A percentile compares a stretch with the other conserved stretches of the same genome.
Evolutionary conservation across 208 protist genomes (phyloP).

Genomic region (Wallacemonas sp.): DNA sequence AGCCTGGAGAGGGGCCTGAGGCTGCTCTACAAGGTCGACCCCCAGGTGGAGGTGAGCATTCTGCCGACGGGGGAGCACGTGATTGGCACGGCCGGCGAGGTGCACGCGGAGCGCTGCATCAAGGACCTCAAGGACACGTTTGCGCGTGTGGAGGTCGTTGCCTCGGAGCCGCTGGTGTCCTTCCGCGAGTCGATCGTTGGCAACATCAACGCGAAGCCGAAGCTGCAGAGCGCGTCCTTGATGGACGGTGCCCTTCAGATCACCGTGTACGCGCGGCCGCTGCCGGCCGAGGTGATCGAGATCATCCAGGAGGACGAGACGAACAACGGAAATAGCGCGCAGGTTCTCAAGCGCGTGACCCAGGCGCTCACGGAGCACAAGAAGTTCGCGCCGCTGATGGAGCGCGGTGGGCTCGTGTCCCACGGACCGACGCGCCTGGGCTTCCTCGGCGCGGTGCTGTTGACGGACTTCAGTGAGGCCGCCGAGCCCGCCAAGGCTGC

Average conservation of each 20-base stretch:
- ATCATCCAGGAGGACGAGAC: constrained; percentile 70
- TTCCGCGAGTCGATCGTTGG: constrained; percentile 85
- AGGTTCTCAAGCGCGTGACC: constrained; percentile 42
- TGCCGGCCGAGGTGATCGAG: constrained; percentile 76
- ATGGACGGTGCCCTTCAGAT: constrained; percentile 73
- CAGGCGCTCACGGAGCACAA: constrained; percentile 47
- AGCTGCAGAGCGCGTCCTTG: constrained; percentile 58
- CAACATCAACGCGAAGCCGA: constrained; percentile 66
- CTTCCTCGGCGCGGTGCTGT: constrained; percentile 75
- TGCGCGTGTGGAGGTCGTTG: constrained; percentile 78
- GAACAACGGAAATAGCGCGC: constrained; percentile 65
- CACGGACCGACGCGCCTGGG: constrained; percentile 65
- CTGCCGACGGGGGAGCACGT: constrained; percentile 96
- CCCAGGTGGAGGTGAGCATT: constrained; percentile 93
- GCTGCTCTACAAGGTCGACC: constrained; percentile 96
- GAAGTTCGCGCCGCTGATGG: constrained; percentile 54
- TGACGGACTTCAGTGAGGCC: constrained; percentile 63
- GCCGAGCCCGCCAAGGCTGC: constrained; percentile 24
- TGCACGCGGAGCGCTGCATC: constrained; percentile 97
- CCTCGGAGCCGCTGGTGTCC: constrained; percentile 88
- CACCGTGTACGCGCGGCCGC: constrained; percentile 66
- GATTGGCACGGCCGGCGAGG: constrained; percentile 95
- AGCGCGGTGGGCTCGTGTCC: constrained; percentile 52
- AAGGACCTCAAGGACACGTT: constrained; percentile 93
- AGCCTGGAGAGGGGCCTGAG: constrained; percentile 84